Evolutionary conservation across 345 rosid species (phyloP), one percentile per base, ranked within the genome.

Genomic region (Populus davidiana): DNA sequence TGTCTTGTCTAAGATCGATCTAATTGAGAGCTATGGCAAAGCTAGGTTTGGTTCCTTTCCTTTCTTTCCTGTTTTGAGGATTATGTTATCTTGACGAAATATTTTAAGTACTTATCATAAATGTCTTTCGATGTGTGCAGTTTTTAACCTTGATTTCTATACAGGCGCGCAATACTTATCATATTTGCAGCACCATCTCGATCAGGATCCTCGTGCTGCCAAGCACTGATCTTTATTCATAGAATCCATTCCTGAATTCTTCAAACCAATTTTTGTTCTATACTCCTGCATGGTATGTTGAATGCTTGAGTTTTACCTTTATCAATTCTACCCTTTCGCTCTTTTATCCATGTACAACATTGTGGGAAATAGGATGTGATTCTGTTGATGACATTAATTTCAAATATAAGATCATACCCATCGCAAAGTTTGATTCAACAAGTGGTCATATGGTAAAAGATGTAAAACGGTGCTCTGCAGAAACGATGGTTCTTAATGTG

Each of bases 141-240:
- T 88, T 80, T 93, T 96, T 83, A 89, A 85, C 82, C 88, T 93
- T 1, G 94, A 91, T 79, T 96, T 90, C 85, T 93, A 91, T 68
- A 93, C 97, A 11, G 98, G 92, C 67, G 97, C 91, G 50, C 97
- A 92, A 86, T 93, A 96, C 82, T 86, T 96, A 50, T 89, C 99
- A 50, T 93, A 92, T 83, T 80, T 92, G 68, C 97, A 90, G 78
- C 29, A 85, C 31, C 84, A 81, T 52, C 90, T 93, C 74, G 89
- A 81, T 75, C 91, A 87, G 83, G 97, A 93, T 85, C 98, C 97
- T 64, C 93, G 92, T 80, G 84, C 96, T 82, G 88, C 96, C 56
- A 93, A 93, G 81, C 90, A 88, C 87, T 93, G 99, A 98, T 96
- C 25, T 69, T 65, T 76, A 73, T 74, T 69, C 35, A 41, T 76